Percentiles rank a stretch among this genome's conserved stretches.
Evolutionary conservation across 192 early-diverging fungal genomes (phyloP).

Genomic region (Gonapodya sp.): DNA sequence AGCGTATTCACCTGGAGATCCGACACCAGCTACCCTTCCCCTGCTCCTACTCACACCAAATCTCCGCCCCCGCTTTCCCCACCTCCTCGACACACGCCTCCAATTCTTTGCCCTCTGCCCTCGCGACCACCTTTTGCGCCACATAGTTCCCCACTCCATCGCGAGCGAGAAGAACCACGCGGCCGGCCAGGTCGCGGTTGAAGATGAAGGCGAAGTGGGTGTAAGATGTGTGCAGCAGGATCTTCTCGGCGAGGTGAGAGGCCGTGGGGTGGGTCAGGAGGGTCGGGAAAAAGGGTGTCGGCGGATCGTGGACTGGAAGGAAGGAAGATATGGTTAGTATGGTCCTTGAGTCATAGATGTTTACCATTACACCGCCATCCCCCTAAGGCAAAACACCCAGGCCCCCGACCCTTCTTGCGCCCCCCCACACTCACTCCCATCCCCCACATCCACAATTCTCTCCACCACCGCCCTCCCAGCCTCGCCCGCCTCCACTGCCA

Average conservation of each 20-base stretch:
- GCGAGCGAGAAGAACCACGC: neutral
- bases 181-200: neutral
- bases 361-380: neutral
- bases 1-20: too few relatives aligned
- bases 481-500: neutral
- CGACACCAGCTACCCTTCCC: too few relatives aligned
- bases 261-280: neutral
- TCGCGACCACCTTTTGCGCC: neutral
- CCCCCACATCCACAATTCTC: neutral
- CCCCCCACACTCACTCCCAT: neutral
- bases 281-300: neutral
- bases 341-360: too few relatives aligned
- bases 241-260: neutral
- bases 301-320: neutral
- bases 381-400: neutral
- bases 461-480: neutral
- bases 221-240: neutral
- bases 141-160: neutral
- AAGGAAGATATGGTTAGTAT: too few relatives aligned
- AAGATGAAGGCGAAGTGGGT: neutral
- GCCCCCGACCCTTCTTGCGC: neutral
- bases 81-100: neutral
- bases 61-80: neutral
- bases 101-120: neutral
- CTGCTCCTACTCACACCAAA: too few relatives aligned